Conservation (phyloP, 2,329 filamentous ascomycete species). For the Malbranchea zuffiana region DNA sequence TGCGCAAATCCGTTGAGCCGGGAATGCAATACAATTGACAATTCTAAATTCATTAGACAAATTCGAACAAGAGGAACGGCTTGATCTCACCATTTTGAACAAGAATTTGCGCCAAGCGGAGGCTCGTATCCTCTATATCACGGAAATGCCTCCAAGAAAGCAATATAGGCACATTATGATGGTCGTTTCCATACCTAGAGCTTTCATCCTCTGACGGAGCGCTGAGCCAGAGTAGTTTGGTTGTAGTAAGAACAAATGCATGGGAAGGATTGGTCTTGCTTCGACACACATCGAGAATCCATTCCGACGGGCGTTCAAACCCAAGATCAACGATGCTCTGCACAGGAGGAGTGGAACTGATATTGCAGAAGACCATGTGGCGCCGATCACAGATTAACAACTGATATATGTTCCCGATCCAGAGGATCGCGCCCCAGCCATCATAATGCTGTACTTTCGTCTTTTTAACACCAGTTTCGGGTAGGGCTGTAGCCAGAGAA, state of each 20-base stretch:
- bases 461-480: conserved; percentile 10
- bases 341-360: conserved; percentile 18
- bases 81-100: conserved; percentile 24
- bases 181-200: conserved; percentile 14
- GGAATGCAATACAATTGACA: conserved; percentile 34
- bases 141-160: conserved; percentile 46
- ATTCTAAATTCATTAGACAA: conserved; percentile 20
- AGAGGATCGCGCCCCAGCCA: conserved; percentile 36
- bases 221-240: conserved; percentile 38
- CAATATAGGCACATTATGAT: conserved; percentile 28
- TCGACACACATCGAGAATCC: conserved; percentile 45
- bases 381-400: conserved; percentile 45
- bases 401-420: conserved; percentile 28
- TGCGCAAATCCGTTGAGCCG: conserved; percentile 26
- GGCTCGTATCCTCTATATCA: conserved; percentile 42
- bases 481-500: conserved; percentile 19
- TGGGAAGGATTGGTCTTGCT: conserved; percentile 33
- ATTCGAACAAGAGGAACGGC: not conserved
- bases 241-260: conserved; percentile 45
- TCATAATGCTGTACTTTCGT: conserved; percentile 24
- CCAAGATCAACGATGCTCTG: conserved; percentile 28
- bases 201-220: conserved; percentile 24
- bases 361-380: conserved; percentile 28
- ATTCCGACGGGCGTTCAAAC: conserved; percentile 32
- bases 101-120: conserved; percentile 31